These are phyloP conservation scores for Lycium ferocissimum DNA, from an alignment of 257 asterid genomes.

Conservation along the genomic window DNA sequence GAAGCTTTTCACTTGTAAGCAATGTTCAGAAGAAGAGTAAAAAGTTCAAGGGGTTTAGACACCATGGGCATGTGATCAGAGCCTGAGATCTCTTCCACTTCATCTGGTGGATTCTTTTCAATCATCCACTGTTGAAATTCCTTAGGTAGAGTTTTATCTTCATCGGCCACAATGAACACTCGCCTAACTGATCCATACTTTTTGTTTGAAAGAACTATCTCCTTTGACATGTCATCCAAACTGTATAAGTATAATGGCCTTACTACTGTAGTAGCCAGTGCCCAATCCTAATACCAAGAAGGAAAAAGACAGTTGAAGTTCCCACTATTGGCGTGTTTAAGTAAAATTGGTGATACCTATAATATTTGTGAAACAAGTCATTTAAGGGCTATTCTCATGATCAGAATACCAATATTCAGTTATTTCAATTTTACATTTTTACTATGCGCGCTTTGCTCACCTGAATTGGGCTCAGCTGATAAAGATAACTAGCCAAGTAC, in stretches of 20 bases:
- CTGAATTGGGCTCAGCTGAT: slow-evolving; percentile 42
- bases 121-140: slow-evolving; percentile 43
- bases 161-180: slow-evolving; percentile 29
- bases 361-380: background rate
- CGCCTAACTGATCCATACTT: slow-evolving; percentile 40
- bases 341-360: background rate
- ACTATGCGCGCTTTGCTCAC: slow-evolving; percentile 23
- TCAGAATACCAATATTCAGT: background rate
- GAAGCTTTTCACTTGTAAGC: slow-evolving; percentile 18
- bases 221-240: slow-evolving; percentile 29
- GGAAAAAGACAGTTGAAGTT: no score
- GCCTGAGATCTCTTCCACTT: slow-evolving; percentile 41
- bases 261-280: slow-evolving; percentile 40
- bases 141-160: slow-evolving; percentile 33
- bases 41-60: slow-evolving; percentile 42
- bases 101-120: slow-evolving; percentile 43
- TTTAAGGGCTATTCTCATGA: background rate
- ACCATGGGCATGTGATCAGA: slow-evolving; percentile 53
- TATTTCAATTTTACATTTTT: background rate
- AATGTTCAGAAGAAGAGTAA: slow-evolving; percentile 29
- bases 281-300: slow-evolving; percentile 37
- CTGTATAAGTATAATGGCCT: slow-evolving; percentile 32
- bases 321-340: background rate
- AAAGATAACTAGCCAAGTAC: slow-evolving; percentile 30
- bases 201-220: slow-evolving; percentile 22